A percentile compares a stretch with the other conserved stretches of the same genome.
Evolutionary conservation across 768 basidiomycete genomes (phyloP).

Genomic region (Suillus paluster): DNA sequence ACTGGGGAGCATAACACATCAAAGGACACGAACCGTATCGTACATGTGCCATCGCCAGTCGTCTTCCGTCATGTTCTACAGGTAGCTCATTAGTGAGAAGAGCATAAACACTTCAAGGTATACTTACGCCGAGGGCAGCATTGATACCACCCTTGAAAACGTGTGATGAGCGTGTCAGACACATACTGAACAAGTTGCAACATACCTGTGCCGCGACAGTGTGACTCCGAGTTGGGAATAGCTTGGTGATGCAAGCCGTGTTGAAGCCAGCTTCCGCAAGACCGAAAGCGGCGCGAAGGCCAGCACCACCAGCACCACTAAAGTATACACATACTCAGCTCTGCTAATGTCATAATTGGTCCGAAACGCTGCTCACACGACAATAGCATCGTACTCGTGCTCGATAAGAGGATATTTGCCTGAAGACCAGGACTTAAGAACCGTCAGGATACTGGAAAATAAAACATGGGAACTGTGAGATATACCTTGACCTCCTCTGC

Average conservation of each 20-base stretch:
- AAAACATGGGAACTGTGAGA: conserved; percentile 17
- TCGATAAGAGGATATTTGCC: conserved; percentile 97
- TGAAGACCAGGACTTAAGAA: conserved; percentile 67
- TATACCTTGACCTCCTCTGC: conserved; percentile 82
- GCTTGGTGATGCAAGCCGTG: conserved; percentile 98
- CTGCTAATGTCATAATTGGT: conserved; percentile 1
- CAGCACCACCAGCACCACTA: conserved; percentile 97
- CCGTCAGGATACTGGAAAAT: conserved; percentile 12
- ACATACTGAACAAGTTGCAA: conserved; percentile 8
- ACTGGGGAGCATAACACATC: conserved; percentile 9
- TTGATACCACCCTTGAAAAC: conserved; percentile 88
- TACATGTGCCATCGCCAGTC: conserved; percentile 99
- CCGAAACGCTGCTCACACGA: conserved; percentile 74
- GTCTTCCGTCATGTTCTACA: conserved; percentile 97
- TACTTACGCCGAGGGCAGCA: conserved; percentile 88
- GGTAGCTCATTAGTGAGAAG: conserved; percentile 10
- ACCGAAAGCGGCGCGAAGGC: conserved; percentile 97
- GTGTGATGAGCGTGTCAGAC: neutral
- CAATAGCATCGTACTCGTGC: conserved; percentile 98
- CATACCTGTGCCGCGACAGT: conserved; percentile 95
- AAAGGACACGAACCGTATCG: conserved; percentile 68
- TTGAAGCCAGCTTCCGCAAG: conserved; percentile 98
- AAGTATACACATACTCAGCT: conserved; percentile 17
- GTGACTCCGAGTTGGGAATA: conserved; percentile 98
- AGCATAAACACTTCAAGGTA: neutral